Base-by-base conservation (phyloP, 345 rosid species). In the Gossypium australe region DNA sequence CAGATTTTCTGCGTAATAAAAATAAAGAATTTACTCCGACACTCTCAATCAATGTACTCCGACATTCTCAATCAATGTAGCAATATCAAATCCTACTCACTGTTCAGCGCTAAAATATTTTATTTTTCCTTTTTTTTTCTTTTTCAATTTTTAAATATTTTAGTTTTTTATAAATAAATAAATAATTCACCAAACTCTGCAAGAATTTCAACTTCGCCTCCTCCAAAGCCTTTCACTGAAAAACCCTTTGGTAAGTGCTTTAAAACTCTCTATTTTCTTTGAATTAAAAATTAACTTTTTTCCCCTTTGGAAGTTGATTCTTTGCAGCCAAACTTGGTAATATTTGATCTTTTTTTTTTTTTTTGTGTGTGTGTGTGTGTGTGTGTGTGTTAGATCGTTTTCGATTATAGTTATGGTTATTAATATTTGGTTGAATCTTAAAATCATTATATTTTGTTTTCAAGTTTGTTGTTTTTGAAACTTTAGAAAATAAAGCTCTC, bases 101-200 rank as follows among this genome's bases (percentile, higher is more conserved):
- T 13, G 58, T 9, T 70, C 51, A 70, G 74, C 74, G 63, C 51
- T 63, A 70, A 70, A 70, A 29, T 13, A 6, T 11, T 44, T 12
- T 44, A 0, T 24, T 43, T 16, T 25, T 44, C 2, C 1, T 14
- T 44, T 27, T 12, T 24, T 8, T 24, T 7, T 38, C 14, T 13
- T 3, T 29, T 52, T 14, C 6, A 20, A 57, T 11, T 11, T 11
- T 25, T 12, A 24, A 59, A 25, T 24, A 25, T 25, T 3, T 60
- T 27, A 5, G 1, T 60, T 9, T 41, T 1, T 43, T 43, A 9
- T 13, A 2, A 11, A 7, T 27, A 8, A 24, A 49, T 69, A 69
- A 69, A 25, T 68, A 14, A 7, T 25, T 51, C 72, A 27, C 16
- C 45, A 3, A 47, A 67, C 38, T 45, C 18, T n/a, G 12, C 43